Evolutionary conservation across 345 rosid species (phyloP), one percentile per base, ranked within the genome.

Genomic region (Eucalyptus victrix): DNA sequence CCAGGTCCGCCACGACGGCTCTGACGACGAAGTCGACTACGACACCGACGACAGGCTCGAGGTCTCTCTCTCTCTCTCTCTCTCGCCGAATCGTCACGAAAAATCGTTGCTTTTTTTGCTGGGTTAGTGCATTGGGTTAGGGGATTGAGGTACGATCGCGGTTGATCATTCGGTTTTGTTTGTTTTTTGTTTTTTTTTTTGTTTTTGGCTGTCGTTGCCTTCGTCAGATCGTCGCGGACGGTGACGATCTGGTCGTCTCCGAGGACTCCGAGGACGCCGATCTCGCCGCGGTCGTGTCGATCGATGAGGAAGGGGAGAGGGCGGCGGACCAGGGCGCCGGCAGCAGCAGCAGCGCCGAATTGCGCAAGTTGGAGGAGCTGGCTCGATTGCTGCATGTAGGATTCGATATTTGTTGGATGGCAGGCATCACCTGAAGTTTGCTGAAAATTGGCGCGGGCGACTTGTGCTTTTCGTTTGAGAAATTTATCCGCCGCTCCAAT

Each of bases 41-140:
- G 95, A 97, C 91, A 92, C 96, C 90, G 96, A 93, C 88, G 93
- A 97, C 91, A 98, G 97, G 87, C 91, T 97, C 86, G 98, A 97
- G 90, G 99, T 97, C 72, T 91, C 89, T 90, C 60, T 87, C 89
- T 86, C 88, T 87, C 85, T 44, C 56, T 87, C 45, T 44, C 51
- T 26, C 62, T 40, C 62, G 6, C 88, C 40, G 51, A 45, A 54
- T 62, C 89, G 12, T 45, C 30, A 44, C 28, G 88, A 80, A 53
- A 80, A 26, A 88, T 76, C 80, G 53, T 76, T 76, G 47, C 0
- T 37, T 49, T 18, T 67, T 88, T 54, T 0, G 49, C 80, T 47
- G 76, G 8, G 9, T 50, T 30, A 80, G 12, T 37, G 72, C 87
- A 17, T 83, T 89, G 34, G 54, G 44, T 56, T 65, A 53, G 65